phyloP scores from a whole-genome alignment of 1,139 yeast genomes.

The Geotrichum histeridarum region DNA sequence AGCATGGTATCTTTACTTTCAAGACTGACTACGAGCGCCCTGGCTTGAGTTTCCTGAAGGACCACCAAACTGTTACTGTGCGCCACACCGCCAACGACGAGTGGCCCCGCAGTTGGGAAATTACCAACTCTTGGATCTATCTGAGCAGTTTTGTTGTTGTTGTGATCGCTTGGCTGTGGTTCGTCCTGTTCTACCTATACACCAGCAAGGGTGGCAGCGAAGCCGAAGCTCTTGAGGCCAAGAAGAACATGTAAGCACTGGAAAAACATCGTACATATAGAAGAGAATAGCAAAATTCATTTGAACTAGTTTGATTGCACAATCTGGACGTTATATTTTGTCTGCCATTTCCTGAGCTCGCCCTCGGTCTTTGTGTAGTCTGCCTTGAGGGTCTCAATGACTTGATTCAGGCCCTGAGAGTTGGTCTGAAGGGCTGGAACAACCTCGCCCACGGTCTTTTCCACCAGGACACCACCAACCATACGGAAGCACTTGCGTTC shows the following conservation, averaged over 20 bases:
- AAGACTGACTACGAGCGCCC: slow-evolving; percentile 70
- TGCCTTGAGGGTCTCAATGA: slow-evolving; percentile 34
- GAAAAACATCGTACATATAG: neutral
- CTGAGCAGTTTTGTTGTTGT: slow-evolving; percentile 67
- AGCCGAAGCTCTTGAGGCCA: slow-evolving; percentile 18
- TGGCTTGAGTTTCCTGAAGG: slow-evolving; percentile 67
- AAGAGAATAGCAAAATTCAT: neutral
- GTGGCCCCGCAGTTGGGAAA: slow-evolving; percentile 88
- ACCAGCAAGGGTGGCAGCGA: slow-evolving; percentile 23
- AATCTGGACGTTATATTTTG: slow-evolving; percentile 42
- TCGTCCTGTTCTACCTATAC: slow-evolving; percentile 62
- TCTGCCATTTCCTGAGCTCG: slow-evolving; percentile 40
- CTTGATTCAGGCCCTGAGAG: slow-evolving; percentile 40
- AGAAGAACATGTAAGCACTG: slow-evolving; percentile 3
- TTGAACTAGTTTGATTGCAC: slow-evolving; percentile 30
- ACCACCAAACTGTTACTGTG: slow-evolving; percentile 69
- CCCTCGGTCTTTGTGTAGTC: slow-evolving; percentile 38
- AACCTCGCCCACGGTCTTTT: slow-evolving; percentile 74
- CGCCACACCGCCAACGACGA: slow-evolving; percentile 96
- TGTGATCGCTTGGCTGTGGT: slow-evolving; percentile 66
- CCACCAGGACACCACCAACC: slow-evolving; percentile 91
- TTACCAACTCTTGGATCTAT: slow-evolving; percentile 90
- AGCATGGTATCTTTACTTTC: slow-evolving; percentile 94
- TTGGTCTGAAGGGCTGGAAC: slow-evolving; percentile 62
- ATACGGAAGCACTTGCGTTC: slow-evolving; percentile 82